phyloP scores from a whole-genome alignment of 768 basidiomycete genomes.

The Mycena epipterygia region DNA sequence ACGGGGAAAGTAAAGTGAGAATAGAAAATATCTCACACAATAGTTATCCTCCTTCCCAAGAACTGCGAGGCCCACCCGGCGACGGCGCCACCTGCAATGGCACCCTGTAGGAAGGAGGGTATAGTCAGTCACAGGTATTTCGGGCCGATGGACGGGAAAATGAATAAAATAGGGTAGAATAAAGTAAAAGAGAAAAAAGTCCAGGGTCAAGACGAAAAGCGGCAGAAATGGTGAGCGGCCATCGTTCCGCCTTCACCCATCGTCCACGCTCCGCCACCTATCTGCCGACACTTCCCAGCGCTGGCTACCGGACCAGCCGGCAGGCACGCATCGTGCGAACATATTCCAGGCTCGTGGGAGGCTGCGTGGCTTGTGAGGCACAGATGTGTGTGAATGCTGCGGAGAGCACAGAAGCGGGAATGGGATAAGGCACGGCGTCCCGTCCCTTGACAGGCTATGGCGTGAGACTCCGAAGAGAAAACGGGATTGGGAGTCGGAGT shows the following conservation, averaged over 20 bases:
- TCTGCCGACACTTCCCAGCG: slow-evolving; percentile 12
- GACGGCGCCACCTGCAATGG: slow-evolving; percentile 70
- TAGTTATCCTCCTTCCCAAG: slow-evolving; percentile 85
- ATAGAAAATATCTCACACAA: slow-evolving; percentile 59
- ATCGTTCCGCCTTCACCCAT: slow-evolving; percentile 10
- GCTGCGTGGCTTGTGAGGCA: neutral
- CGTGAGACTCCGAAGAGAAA: slow-evolving; percentile 19
- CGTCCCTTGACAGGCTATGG: slow-evolving; percentile 2
- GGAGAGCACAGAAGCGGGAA: slow-evolving; percentile 11
- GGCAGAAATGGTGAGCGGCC: slow-evolving; percentile 5
- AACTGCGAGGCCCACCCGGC: slow-evolving; percentile 83
- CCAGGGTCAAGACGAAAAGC: slow-evolving; percentile 16
- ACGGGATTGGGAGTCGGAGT: slow-evolving; percentile 1
- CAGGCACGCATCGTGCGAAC: slow-evolving; percentile 18
- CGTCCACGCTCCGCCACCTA: slow-evolving; percentile 12
- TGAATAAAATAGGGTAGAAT: slow-evolving; percentile 13
- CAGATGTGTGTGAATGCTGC: slow-evolving; percentile 9
- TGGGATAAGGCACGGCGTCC: slow-evolving; percentile 16
- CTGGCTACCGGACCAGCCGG: slow-evolving; percentile 16
- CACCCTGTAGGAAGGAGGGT: slow-evolving; percentile 42
- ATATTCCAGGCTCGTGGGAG: slow-evolving; percentile 20
- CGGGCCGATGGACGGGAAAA: neutral
- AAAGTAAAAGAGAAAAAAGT: slow-evolving; percentile 1
- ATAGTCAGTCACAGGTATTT: slow-evolving; percentile 7
- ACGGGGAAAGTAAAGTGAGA: slow-evolving; percentile 6